Evolutionary conservation across 371 early-diverging fungal species (phyloP).

Genomic region (Mucor mucedo): DNA sequence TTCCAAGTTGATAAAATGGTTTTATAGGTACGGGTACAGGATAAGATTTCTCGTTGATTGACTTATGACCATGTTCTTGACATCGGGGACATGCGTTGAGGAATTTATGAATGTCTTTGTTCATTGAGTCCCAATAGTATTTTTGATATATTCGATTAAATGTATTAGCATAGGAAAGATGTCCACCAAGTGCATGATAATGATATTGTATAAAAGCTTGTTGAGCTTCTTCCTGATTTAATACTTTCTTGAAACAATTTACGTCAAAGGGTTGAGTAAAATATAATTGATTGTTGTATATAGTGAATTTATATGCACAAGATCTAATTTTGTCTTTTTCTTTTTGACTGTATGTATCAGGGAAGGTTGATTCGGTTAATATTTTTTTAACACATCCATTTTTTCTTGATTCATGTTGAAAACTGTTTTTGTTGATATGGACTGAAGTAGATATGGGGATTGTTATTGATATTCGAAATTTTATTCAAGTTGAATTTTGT

Average conservation of each 20-base stretch:
- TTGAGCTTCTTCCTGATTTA: not conserved
- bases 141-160: not conserved
- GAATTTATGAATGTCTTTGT: not conserved
- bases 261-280: too few species aligned
- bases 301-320: not conserved
- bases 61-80: slow-evolving; percentile 8
- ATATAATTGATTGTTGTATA: too few species aligned
- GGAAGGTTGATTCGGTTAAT: too few species aligned
- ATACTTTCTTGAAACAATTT: not conserved
- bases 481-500: too few species aligned
- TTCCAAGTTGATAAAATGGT: not conserved
- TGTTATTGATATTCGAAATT: too few species aligned
- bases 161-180: not conserved
- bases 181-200: slow-evolving; percentile 6
- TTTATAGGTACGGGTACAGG: not conserved
- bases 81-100: not conserved
- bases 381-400: too few species aligned
- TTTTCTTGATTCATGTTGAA: too few species aligned
- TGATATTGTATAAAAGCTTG: not conserved
- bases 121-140: not conserved
- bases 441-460: too few species aligned
- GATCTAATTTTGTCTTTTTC: not conserved
- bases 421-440: too few species aligned
- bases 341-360: not conserved
- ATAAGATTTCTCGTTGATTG: not conserved